Percentiles rank a stretch among this genome's conserved stretches.
These are phyloP conservation scores for Wickerhamomyces rabaulensis DNA, from an alignment of 805 yeast genomes.

Conservation along the genomic window DNA sequence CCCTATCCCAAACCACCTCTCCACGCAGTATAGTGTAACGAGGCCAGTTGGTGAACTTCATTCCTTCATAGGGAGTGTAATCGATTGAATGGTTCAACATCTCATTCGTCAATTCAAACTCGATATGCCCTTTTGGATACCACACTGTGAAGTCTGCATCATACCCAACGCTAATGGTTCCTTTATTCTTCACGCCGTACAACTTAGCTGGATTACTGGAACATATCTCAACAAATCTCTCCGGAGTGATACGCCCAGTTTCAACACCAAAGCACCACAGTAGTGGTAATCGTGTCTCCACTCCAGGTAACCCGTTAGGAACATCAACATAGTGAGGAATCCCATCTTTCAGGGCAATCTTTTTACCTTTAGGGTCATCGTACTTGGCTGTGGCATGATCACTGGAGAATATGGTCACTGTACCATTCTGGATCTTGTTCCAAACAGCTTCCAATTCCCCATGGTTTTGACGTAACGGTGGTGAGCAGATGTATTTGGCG, in stretches of 20 bases:
- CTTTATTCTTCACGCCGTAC: slow-evolving; percentile 39
- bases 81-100: slow-evolving; percentile 34
- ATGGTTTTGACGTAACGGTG: slow-evolving; percentile 38
- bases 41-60: slow-evolving; percentile 42
- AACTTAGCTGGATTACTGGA: slow-evolving; percentile 42
- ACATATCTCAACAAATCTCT: slow-evolving; percentile 40
- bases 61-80: slow-evolving; percentile 35
- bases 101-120: slow-evolving; percentile 23
- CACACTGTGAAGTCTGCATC: slow-evolving; percentile 47
- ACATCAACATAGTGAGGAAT: slow-evolving; percentile 36
- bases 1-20: slow-evolving; percentile 26
- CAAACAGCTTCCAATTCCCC: slow-evolving; percentile 39
- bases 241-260: slow-evolving; percentile 33
- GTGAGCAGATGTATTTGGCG: slow-evolving; percentile 46
- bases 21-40: slow-evolving; percentile 38
- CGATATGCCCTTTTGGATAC: slow-evolving; percentile 35
- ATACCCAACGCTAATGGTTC: slow-evolving; percentile 38
- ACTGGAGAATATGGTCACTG: slow-evolving; percentile 39
- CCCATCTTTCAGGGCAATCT: slow-evolving; percentile 34
- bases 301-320: slow-evolving; percentile 47
- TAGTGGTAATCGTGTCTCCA: slow-evolving; percentile 42
- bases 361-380: slow-evolving; percentile 37
- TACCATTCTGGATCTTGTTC: slow-evolving; percentile 41
- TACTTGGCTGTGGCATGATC: slow-evolving; percentile 44
- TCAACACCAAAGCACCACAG: slow-evolving; percentile 39